Evolutionary conservation across 768 basidiomycete species (phyloP).

Genomic region (Xerocomus spinulosus): DNA sequence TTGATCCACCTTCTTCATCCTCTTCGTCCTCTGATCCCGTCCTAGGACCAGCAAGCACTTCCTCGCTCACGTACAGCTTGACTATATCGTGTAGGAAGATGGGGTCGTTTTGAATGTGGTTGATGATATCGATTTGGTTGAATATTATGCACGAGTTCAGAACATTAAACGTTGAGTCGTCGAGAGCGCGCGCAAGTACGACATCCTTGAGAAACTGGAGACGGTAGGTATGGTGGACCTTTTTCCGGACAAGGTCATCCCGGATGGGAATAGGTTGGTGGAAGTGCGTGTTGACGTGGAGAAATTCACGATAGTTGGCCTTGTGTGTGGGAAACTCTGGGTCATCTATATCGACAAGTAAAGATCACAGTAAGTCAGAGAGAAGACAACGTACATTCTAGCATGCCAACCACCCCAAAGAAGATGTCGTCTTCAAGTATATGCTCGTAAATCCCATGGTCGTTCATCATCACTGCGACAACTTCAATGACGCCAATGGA

Average conservation of each 20-base stretch:
- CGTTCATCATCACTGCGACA: conserved; percentile 82
- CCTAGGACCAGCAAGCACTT: conserved; percentile 46
- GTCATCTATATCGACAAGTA: conserved; percentile 59
- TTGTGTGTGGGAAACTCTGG: conserved; percentile 96
- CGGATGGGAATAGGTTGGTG: conserved; percentile 85
- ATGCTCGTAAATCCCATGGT: conserved; percentile 91
- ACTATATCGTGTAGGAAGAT: conserved; percentile 77
- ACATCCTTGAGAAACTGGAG: conserved; percentile 98
- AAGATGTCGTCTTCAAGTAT: conserved; percentile 92
- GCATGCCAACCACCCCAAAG: conserved; percentile 89
- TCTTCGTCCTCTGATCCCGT: conserved; percentile 28
- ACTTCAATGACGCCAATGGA: neutral
- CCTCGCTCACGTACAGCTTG: conserved; percentile 67
- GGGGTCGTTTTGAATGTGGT: conserved; percentile 76
- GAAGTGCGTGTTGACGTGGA: conserved; percentile 76
- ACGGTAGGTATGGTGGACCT: conserved; percentile 96
- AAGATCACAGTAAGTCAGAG: conserved; percentile 3
- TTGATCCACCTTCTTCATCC: conserved; percentile 20
- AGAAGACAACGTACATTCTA: conserved; percentile 75
- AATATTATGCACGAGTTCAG: conserved; percentile 97
- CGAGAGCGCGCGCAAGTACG: conserved; percentile 88
- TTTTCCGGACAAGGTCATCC: conserved; percentile 69
- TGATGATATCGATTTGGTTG: conserved; percentile 98
- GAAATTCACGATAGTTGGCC: conserved; percentile 94
- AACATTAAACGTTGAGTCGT: conserved; percentile 96